Base-by-base conservation (phyloP, 2,329 filamentous ascomycete genomes). In the Alternaria sp. region DNA sequence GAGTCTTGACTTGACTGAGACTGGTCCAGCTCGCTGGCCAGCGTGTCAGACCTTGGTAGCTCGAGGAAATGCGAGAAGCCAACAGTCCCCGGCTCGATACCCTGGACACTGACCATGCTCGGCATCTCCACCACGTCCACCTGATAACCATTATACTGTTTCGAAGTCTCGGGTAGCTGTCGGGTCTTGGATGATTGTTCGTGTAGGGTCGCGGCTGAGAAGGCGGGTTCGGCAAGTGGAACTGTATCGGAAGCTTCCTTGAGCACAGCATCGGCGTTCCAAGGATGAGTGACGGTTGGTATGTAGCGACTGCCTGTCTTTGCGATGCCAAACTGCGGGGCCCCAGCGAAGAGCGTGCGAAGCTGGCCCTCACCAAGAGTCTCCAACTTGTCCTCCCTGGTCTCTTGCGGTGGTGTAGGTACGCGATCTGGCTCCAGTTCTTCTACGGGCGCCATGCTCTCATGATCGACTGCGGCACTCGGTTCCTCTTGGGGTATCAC, bases 321-420 rank as follows among this genome's bases (percentile, higher is more conserved):
- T 56, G 87, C 85, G 68, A 87, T 85, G 76, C 88, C 89, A 81
- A 90, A 92, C 75, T 91, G 89, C 66, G 90, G 90, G 46, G 90
- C 90, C n/a, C 90, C 90, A 25, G 90, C 91, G 82, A 92, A 93
- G 72, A 92, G 85, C 77, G 88, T 88, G 79, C 90, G 88, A 55
- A 92, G 81, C 68, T 91, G 88, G 44, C 83, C 81, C 49, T 87
- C 84, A 70, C 62, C 72, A 23, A 79, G 61, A 0, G 61, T 25
- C 9, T 72, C 66, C n/a, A 57, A 40, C 23, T 69, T 69, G 2
- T 70, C 64, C n/a, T 62, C 64, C 43, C 60, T 63, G 26, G 65
- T 59, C 23, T 66, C 70, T 40, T 62, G 54, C 3, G 64, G 59
- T 12, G 67, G 67, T 40, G 68, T 65, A 12, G 67, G 66, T 13